A percentile compares a stretch with the other conserved stretches of the same genome.
Conservation (phyloP, 129 eudicot genomes). For the Saussurea involucrata region DNA sequence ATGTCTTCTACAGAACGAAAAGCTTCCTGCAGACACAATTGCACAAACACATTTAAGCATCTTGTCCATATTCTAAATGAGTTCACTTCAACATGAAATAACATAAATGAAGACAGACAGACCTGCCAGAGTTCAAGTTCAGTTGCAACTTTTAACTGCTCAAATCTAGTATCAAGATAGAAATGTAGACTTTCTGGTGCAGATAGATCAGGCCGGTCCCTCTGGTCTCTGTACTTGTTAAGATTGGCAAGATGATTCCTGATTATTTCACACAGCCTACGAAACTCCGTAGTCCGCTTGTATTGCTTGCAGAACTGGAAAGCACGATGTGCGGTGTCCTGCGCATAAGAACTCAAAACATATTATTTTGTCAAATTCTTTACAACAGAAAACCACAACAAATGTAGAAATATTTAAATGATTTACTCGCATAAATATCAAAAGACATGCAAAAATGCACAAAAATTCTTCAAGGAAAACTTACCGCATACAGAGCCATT, state of each 20-base stretch:
- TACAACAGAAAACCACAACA: not conserved
- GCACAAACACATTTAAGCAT: not conserved
- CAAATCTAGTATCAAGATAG: constrained; percentile 90
- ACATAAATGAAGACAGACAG: not conserved
- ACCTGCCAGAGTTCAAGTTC: constrained; percentile 99
- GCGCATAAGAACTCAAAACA: not conserved
- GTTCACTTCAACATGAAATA: not conserved
- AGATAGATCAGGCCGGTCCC: constrained; percentile 89
- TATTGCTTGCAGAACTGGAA: constrained; percentile 96
- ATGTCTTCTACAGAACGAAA: constrained; percentile 98
- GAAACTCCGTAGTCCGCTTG: constrained; percentile 87
- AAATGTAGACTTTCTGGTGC: constrained; percentile 89
- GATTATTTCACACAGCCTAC: constrained; percentile 92
- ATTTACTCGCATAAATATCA: no score
- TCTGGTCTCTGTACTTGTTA: constrained; percentile 89
- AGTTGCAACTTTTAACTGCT: constrained; percentile 94
- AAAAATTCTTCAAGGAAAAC: constrained; percentile 7
- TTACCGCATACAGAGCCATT: constrained; percentile 81
- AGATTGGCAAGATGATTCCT: constrained; percentile 93
- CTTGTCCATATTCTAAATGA: not conserved
- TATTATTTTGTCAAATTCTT: not conserved
- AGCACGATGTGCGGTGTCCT: constrained; percentile 97
- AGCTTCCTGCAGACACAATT: constrained; percentile 63
- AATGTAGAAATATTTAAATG: not conserved
- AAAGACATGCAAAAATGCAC: no score